phyloP scores from a whole-genome alignment of 371 early-diverging fungal species.

The Homolaphlyctis polyrhiza region DNA sequence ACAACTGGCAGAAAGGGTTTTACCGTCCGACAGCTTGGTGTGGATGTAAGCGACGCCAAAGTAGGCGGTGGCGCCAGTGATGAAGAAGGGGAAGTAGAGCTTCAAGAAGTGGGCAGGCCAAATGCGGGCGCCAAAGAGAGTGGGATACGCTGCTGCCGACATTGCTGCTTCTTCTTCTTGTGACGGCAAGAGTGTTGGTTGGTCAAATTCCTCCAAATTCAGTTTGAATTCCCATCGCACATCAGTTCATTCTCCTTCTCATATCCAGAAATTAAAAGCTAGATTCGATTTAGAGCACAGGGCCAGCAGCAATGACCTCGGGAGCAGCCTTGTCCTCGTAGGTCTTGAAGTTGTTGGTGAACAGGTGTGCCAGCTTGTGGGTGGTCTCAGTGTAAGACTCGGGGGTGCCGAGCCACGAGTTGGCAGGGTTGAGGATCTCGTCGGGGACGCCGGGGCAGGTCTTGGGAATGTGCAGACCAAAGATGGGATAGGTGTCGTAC shows the following conservation, averaged over 20 bases:
- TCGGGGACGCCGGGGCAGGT: slow-evolving; percentile 69
- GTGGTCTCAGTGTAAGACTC: slow-evolving; percentile 63
- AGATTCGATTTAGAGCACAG: slow-evolving; percentile 10
- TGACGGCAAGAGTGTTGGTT: too few relatives aligned
- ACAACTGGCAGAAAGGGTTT: too few relatives aligned
- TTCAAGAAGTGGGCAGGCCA: slow-evolving; percentile 40
- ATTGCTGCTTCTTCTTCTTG: neutral
- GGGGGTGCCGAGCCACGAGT: slow-evolving; percentile 73
- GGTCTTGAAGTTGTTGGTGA: slow-evolving; percentile 83
- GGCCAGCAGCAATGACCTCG: slow-evolving; percentile 13
- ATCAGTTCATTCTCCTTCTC: too few relatives aligned
- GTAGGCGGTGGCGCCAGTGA: slow-evolving; percentile 10
- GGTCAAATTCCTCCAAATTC: too few relatives aligned
- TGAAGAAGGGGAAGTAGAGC: slow-evolving; percentile 42
- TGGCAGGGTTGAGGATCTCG: slow-evolving; percentile 82
- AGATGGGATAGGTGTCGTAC: slow-evolving; percentile 75
- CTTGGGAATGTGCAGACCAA: slow-evolving; percentile 83
- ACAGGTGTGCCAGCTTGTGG: slow-evolving; percentile 73
- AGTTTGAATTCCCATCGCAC: too few relatives aligned
- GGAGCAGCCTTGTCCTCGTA: slow-evolving; percentile 62
- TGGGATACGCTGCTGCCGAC: slow-evolving; percentile 15
- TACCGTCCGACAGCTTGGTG: slow-evolving; percentile 2
- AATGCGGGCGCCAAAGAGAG: slow-evolving; percentile 22
- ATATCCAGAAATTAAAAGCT: too few relatives aligned
- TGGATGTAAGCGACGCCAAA: neutral